These are phyloP conservation scores for Colletotrichum tropicale DNA, from an alignment of 2,329 filamentous ascomycete species.

Conservation along the genomic window DNA sequence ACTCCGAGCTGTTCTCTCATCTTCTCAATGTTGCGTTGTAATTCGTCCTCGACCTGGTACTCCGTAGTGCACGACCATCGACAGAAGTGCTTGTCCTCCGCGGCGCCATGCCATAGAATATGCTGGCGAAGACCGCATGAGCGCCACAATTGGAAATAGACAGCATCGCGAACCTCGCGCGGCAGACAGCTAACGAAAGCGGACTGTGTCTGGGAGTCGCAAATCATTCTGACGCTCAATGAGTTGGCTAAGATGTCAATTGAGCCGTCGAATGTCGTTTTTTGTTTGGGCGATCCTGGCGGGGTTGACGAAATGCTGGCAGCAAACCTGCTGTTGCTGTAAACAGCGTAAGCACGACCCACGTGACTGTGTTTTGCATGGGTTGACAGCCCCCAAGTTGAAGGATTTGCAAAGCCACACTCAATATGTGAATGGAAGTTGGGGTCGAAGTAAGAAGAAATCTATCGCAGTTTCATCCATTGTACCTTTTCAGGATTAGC, in stretches of 20 bases:
- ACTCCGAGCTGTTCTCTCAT: background rate
- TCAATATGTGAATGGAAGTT: background rate
- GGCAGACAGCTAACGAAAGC: slow-evolving; percentile 7
- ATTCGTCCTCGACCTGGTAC: background rate
- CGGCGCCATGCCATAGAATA: slow-evolving; percentile 6
- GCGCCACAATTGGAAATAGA: slow-evolving; percentile 21
- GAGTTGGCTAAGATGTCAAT: background rate
- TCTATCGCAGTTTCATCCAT: background rate
- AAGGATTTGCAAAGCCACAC: background rate
- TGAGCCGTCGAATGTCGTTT: background rate
- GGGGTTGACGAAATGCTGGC: background rate
- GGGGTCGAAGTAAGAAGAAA: background rate
- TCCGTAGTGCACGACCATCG: slow-evolving; percentile 17
- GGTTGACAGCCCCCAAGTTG: background rate
- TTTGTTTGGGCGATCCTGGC: background rate
- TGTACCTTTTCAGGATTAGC: background rate
- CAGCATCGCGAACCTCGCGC: slow-evolving; percentile 16
- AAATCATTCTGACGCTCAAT: background rate
- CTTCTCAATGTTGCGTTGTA: background rate
- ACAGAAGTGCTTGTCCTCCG: background rate
- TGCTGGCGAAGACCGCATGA: slow-evolving; percentile 11
- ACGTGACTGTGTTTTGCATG: background rate
- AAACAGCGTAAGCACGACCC: background rate
- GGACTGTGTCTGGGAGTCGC: background rate
- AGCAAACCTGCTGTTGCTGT: background rate